Conservation (phyloP, 2,329 filamentous ascomycete genomes). For the Xylaria sp. region DNA sequence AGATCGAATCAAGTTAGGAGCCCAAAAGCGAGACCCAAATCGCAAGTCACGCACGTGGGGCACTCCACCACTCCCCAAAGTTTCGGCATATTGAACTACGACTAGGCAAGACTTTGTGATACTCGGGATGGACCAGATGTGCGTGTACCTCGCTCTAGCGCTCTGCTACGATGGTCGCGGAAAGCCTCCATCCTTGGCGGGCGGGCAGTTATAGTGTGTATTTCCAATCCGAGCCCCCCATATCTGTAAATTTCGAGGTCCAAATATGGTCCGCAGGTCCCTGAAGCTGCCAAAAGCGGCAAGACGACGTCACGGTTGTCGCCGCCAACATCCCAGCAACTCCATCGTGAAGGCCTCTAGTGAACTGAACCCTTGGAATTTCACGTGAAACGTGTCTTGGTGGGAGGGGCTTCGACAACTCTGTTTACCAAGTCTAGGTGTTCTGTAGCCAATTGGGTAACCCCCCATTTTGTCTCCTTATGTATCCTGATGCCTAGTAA, state of each 20-base stretch:
- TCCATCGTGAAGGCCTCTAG: background rate
- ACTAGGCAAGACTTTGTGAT: background rate
- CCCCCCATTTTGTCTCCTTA: background rate
- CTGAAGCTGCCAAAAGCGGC: background rate
- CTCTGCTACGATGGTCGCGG: background rate
- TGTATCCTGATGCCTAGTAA: background rate
- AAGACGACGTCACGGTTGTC: background rate
- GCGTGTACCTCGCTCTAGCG: background rate
- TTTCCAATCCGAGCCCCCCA: background rate
- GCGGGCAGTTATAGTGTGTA: background rate
- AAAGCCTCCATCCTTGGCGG: background rate
- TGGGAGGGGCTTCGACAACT: background rate
- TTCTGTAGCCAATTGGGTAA: background rate
- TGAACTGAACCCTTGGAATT: background rate
- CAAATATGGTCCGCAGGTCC: background rate
- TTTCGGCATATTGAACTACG: background rate
- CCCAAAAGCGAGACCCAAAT: background rate
- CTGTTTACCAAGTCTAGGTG: background rate
- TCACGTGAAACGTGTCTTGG: constrained; percentile 6
- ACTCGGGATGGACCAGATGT: background rate
- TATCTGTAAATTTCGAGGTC: background rate
- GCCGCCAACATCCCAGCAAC: background rate
- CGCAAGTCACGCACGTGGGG: constrained; percentile 1
- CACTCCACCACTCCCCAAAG: constrained; percentile 15
- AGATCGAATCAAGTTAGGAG: background rate